phyloP scores from a whole-genome alignment of 2,329 filamentous ascomycete genomes.

The Fusarium sp. region DNA sequence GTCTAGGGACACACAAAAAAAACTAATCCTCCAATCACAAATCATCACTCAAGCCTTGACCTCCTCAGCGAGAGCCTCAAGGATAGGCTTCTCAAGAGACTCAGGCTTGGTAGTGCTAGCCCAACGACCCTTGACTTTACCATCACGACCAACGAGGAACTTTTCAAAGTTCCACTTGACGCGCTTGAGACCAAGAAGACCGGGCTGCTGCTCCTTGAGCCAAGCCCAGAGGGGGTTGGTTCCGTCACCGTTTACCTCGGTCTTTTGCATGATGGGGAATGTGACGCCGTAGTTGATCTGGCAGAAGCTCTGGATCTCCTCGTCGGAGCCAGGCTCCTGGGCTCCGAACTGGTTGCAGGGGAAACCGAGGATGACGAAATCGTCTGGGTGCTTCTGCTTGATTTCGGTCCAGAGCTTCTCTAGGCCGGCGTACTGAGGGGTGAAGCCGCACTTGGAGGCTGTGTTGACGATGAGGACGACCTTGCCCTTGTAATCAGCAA shows the following conservation, averaged over 20 bases:
- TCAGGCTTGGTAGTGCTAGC: slow-evolving; percentile 89
- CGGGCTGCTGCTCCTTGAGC: slow-evolving; percentile 76
- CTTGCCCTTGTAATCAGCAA: slow-evolving; percentile 82
- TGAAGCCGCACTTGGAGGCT: slow-evolving; percentile 98
- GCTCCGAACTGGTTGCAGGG: slow-evolving; percentile 97
- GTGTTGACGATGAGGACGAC: slow-evolving; percentile 97
- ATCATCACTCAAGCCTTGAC: slow-evolving; percentile 16
- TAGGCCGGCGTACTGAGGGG: slow-evolving; percentile 89
- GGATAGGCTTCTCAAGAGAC: slow-evolving; percentile 74
- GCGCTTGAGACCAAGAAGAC: slow-evolving; percentile 84
- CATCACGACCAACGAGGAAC: slow-evolving; percentile 87
- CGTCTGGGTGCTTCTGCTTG: slow-evolving; percentile 70
- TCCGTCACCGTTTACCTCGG: slow-evolving; percentile 88
- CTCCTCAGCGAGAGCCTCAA: slow-evolving; percentile 67
- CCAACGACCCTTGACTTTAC: slow-evolving; percentile 85
- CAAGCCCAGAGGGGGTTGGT: slow-evolving; percentile 82
- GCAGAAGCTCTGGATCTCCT: slow-evolving; percentile 85
- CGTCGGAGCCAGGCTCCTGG: slow-evolving; percentile 86
- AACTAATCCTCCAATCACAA: not conserved
- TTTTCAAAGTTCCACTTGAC: slow-evolving; percentile 99
- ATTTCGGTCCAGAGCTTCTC: slow-evolving; percentile 88
- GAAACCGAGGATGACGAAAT: slow-evolving; percentile 91
- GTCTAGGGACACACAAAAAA: not conserved
- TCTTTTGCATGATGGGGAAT: slow-evolving; percentile 91
- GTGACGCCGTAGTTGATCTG: slow-evolving; percentile 90